phyloP scores from a whole-genome alignment of 2,329 filamentous ascomycete genomes.

The Sarocladium strictum region DNA sequence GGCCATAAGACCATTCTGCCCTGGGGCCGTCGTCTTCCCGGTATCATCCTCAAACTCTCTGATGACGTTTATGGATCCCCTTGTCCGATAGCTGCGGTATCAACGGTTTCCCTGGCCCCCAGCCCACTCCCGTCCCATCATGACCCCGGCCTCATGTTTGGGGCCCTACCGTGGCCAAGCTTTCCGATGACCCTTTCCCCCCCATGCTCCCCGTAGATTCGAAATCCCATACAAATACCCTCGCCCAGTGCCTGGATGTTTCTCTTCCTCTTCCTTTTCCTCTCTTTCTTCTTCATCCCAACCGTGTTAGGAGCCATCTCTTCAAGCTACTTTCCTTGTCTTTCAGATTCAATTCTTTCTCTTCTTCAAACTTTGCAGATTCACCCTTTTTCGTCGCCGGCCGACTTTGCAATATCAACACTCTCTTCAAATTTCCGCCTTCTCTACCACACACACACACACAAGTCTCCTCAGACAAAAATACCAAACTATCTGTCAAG shows the following conservation, averaged over 20 bases:
- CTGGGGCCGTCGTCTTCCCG: background rate
- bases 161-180: background rate
- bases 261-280: constrained; percentile 12
- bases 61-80: no score
- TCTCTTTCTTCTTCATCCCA: constrained; percentile 18
- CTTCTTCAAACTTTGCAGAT: constrained; percentile 11
- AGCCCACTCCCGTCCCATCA: background rate
- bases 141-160: background rate
- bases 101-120: background rate
- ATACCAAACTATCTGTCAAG: constrained; percentile 28
- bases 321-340: constrained; percentile 14
- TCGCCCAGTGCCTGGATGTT: constrained; percentile 9
- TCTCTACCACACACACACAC: background rate
- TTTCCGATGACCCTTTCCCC: background rate
- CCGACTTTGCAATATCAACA: constrained; percentile 31
- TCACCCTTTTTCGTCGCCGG: constrained; percentile 43
- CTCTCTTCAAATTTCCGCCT: background rate
- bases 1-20: background rate
- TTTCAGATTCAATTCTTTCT: constrained; percentile 6
- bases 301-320: constrained; percentile 9
- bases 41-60: constrained; percentile 12
- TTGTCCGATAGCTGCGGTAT: no score
- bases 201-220: background rate
- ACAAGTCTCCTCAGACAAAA: constrained; percentile 18
- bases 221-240: constrained; percentile 12